Evolutionary conservation across 352 stramenopile genomes (phyloP), one percentile per base, ranked within the genome.

Genomic region (Globisporangium polare): DNA sequence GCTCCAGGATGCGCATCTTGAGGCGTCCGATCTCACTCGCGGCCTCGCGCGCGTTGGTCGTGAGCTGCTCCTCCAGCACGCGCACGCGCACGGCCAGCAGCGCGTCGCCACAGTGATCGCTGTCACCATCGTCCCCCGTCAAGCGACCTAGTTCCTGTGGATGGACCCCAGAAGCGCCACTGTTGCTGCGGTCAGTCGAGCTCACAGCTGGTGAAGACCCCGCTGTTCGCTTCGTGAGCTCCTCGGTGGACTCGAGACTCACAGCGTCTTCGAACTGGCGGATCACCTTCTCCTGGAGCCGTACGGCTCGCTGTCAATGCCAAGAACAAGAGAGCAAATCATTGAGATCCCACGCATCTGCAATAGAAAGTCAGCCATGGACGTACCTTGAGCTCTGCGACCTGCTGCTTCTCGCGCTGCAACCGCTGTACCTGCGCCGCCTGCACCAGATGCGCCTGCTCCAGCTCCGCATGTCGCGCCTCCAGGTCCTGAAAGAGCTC

Each of bases 261-360:
- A 93, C 78, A 2, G 86, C 64, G 39, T 80, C 74, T 62, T 95
- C 84, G 26, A 95, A 84, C 65, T 90, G 85, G 18, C 62, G 68
- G 33, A 93, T 91, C n/a, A 95, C 86, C 29, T 77, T 80, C 55
- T 95, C 86, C 60, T 95, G 86, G 56, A 91, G 74, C 0, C 71
- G 76, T 13, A 95, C 74, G 5, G 81, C 78, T 69, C 82, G 72
- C 83, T 93, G 61, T 15, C 13, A 24, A 58, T 41, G 18, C 18
- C 31, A 39, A 5, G 15, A 31, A 35, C 41, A 24, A 31, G 22
- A 17, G 15, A 49, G 8, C n/a, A 22, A 29, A 51, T 17, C 24
- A 27, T 29, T 41, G n/a, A 15, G 24, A 20, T 39, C 39, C 6
- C 20, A 39, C 15, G 17, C 37, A 50, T 33, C 12, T 43, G 37